phyloP scores from a whole-genome alignment of 169 alveolate species.

The Plasmodium yoelii region DNA sequence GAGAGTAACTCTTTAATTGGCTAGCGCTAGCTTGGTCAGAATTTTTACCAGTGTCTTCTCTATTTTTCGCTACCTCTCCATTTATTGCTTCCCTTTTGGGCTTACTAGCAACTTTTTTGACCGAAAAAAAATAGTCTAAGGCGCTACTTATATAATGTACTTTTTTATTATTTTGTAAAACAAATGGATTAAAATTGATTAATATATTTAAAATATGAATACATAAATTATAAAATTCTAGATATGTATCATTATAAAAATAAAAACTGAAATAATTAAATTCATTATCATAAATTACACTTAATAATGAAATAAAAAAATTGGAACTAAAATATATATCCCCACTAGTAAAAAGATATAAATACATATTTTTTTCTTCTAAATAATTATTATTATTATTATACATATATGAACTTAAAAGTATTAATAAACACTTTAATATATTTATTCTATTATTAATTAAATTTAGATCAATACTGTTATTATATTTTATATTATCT shows the following conservation, averaged over 20 bases:
- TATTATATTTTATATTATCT: neutral
- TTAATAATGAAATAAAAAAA: slow-evolving; percentile 49
- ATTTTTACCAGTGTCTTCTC: neutral
- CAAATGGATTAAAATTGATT: slow-evolving; percentile 58
- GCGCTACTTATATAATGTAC: slow-evolving; percentile 58
- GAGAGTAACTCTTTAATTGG: neutral
- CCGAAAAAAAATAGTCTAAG: slow-evolving; percentile 1
- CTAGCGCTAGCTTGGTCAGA: no score
- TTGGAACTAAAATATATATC: slow-evolving; percentile 44
- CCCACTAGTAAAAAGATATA: slow-evolving; percentile 74
- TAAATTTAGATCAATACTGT: slow-evolving; percentile 22
- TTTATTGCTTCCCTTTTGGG: neutral
- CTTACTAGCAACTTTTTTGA: neutral
- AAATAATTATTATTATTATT: slow-evolving; percentile 35
- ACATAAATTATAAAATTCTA: slow-evolving; percentile 70
- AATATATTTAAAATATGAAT: slow-evolving; percentile 45
- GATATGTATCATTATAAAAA: slow-evolving; percentile 57
- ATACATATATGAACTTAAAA: slow-evolving; percentile 71
- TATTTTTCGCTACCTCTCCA: neutral
- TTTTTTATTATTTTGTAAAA: slow-evolving; percentile 24
- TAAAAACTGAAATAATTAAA: slow-evolving; percentile 62
- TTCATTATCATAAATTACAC: slow-evolving; percentile 64
- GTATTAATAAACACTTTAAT: slow-evolving; percentile 60
- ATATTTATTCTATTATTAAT: slow-evolving; percentile 54
- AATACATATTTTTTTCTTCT: slow-evolving; percentile 57